phyloP scores from a whole-genome alignment of 495 filamentous ascomycete species.

The Thermothielavioides terrestris region DNA sequence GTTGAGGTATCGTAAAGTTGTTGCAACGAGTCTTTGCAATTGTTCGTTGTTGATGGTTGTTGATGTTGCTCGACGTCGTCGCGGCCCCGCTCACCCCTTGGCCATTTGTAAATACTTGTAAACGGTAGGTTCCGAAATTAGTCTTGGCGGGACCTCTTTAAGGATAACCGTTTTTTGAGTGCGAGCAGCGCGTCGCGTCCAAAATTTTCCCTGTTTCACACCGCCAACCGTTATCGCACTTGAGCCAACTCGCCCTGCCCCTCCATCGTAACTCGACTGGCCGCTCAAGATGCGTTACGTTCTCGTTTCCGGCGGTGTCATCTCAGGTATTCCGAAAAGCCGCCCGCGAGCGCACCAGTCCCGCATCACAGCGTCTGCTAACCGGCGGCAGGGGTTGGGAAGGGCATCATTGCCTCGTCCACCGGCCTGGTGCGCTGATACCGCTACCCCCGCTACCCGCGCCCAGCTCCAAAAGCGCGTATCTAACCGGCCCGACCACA shows the following conservation, averaged over 20 bases:
- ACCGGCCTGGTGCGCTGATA: constrained; percentile 14
- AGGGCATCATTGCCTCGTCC: constrained; percentile 27
- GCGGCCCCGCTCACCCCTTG: too few relatives aligned
- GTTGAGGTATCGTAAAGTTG: too few relatives aligned
- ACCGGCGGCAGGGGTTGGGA: constrained; percentile 17
- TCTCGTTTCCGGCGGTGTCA: constrained; percentile 18
- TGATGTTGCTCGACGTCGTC: too few relatives aligned
- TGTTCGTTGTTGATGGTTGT: too few relatives aligned
- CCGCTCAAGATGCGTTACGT: constrained; percentile 17
- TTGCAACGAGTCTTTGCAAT: too few relatives aligned
- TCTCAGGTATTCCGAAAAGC: constrained; percentile 11
- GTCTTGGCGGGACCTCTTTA: too few relatives aligned
- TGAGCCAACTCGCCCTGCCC: not conserved
- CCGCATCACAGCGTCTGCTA: not conserved
- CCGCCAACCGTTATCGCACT: constrained; percentile 2
- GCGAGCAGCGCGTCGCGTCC: constrained; percentile 9
- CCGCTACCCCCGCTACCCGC: not conserved
- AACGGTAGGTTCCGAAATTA: too few relatives aligned
- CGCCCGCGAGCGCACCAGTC: not conserved
- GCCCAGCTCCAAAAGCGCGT: too few relatives aligned
- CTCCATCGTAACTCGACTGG: constrained; percentile 1
- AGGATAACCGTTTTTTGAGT: too few relatives aligned
- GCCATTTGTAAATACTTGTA: too few relatives aligned
- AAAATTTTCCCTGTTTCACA: constrained; percentile 10
- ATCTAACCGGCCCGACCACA: constrained; percentile 33